Conservation (phyloP, 192 early-diverging fungal species). For the Backusella circina region DNA sequence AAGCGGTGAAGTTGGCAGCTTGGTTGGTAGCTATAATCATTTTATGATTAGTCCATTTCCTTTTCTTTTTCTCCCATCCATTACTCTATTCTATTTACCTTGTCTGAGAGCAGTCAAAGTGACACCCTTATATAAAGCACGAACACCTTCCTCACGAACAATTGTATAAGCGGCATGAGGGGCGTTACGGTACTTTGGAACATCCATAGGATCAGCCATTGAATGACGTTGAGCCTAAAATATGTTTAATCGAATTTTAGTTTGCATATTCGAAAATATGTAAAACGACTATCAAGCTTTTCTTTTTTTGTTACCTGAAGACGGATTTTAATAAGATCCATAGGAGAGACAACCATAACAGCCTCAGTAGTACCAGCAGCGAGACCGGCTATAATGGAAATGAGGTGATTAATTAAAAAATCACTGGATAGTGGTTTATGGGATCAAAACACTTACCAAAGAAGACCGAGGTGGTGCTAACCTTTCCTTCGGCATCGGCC, state of each 20-base stretch:
- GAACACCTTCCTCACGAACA: conserved; percentile 84
- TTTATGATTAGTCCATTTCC: not conserved
- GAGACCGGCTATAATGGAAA: conserved; percentile 67
- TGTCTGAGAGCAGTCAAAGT: conserved; percentile 90
- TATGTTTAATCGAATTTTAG: not conserved
- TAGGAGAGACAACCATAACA: conserved; percentile 92
- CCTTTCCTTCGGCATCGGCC: conserved; percentile 63
- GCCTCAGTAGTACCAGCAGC: conserved; percentile 93
- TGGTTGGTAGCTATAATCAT: conserved; percentile 81
- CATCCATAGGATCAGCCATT: conserved; percentile 92
- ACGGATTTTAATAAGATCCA: conserved; percentile 99
- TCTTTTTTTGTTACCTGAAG: conserved; percentile 53
- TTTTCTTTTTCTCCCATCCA: not conserved
- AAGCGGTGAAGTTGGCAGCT: conserved; percentile 98
- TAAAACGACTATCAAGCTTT: not conserved
- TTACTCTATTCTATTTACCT: conserved; percentile 39
- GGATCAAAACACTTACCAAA: conserved; percentile 48
- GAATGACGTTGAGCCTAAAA: conserved; percentile 82
- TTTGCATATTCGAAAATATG: not conserved
- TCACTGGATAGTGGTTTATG: not conserved
- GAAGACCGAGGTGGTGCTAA: conserved; percentile 67
- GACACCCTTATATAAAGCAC: conserved; percentile 92
- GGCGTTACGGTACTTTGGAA: conserved; percentile 96
- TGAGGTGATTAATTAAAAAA: conserved; percentile 5
- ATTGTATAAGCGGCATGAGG: conserved; percentile 90